Evolutionary conservation across 2,329 filamentous ascomycete genomes (phyloP), one percentile per base, ranked within the genome.

Genomic region (Sclerotinia minor): DNA sequence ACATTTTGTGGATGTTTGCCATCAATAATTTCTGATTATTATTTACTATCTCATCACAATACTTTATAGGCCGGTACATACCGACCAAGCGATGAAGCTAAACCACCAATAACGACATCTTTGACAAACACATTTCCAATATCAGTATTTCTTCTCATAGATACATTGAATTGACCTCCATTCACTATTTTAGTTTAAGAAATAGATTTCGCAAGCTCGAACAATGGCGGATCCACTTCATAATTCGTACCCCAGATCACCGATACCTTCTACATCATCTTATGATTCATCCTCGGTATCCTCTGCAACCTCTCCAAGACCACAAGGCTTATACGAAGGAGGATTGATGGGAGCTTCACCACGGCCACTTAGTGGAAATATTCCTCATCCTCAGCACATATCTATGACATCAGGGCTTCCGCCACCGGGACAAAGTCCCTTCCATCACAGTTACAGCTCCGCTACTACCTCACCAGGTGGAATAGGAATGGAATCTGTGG

Each of bases 221-320:
- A 72, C 68, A 75, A 88, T 88, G 85, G 81, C 84, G 74, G 81
- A 84, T 69, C 79, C 80, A 77, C 80, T 83, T 74, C 85, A 88
- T 79, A 85, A 82, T 76, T 79, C 82, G 61, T 88, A 85, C 77
- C 79, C 84, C 74, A 85, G 85, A 78, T 88, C 86, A 68, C 86
- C 87, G 69, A 87, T 87, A 77, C 82, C 81, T 69, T 87, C 85
- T 71, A 84, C 83, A 71, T 82, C 83, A 77, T 87, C 85, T 72
- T 88, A 87, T 82, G 85, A 87, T 78, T 88, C 86, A 69, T 87
- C 86, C 15, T 87, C 86, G 59, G 84, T 87, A 73, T 87, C 86
- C 35, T 87, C 86, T 68, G 83, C 85, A 67, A 84, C 85, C 38
- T 89, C 87, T 26, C 86, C 86, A 61, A 83, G 83, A 72, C 81